phyloP scores from a whole-genome alignment of 345 rosid genomes.

The Boechera retrofracta region DNA sequence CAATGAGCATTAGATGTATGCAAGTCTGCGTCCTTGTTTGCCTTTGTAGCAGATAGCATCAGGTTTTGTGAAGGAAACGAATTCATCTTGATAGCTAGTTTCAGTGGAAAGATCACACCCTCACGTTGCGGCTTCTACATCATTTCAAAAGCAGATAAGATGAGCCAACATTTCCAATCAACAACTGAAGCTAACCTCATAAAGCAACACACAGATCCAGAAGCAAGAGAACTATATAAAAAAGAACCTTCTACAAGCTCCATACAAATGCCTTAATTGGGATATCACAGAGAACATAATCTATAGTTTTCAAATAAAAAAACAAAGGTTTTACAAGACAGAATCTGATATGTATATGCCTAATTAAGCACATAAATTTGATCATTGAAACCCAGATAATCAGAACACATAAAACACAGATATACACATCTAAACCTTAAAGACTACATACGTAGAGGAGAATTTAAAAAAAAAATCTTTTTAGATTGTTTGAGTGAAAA shows the following conservation, averaged over 20 bases:
- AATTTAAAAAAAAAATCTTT: neutral
- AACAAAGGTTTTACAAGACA: neutral
- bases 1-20: slow-evolving; percentile 49
- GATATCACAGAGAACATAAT: neutral
- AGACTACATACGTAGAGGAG: neutral
- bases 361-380: slow-evolving; percentile 8
- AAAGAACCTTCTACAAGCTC: neutral
- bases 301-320: neutral
- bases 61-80: slow-evolving; percentile 50
- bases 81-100: slow-evolving; percentile 52
- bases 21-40: slow-evolving; percentile 32
- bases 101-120: slow-evolving; percentile 24
- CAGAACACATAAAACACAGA: neutral
- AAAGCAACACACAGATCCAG: slow-evolving; percentile 4
- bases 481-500: neutral
- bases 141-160: slow-evolving; percentile 1
- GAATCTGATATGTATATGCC: neutral
- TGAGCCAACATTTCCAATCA: slow-evolving; percentile 3
- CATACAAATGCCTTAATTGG: neutral
- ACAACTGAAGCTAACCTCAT: slow-evolving; percentile 1
- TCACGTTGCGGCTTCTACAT: slow-evolving; percentile 18
- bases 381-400: neutral
- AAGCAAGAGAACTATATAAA: slow-evolving; percentile 1
- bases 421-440: neutral
- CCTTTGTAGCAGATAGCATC: slow-evolving; percentile 48